phyloP scores from a whole-genome alignment of 2,329 filamentous ascomycete species.

The Dothidotthia symphoricarpi region DNA sequence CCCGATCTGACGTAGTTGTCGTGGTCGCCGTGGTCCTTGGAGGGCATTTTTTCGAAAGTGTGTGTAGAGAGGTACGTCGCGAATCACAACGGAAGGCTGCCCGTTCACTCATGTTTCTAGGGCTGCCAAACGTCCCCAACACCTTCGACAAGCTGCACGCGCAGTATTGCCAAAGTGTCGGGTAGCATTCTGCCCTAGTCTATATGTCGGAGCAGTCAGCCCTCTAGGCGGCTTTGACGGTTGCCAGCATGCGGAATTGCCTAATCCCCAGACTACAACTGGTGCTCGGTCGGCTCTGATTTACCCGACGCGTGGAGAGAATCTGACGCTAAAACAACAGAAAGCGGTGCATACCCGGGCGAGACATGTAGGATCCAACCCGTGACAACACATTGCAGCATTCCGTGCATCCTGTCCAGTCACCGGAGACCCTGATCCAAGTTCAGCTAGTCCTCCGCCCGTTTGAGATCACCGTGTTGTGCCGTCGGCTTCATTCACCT shows the following conservation, averaged over 20 bases:
- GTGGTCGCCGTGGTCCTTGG: constrained; percentile 18
- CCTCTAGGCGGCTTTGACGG: constrained; percentile 17
- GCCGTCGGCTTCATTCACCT: constrained; percentile 12
- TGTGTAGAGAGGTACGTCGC: constrained; percentile 7
- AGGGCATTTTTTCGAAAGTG: constrained; percentile 20
- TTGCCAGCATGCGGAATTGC: constrained; percentile 19
- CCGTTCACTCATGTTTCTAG: constrained; percentile 9
- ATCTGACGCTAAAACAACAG: too few relatives aligned
- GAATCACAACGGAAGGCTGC: constrained; percentile 7
- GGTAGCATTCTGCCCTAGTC: constrained; percentile 8
- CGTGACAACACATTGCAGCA: constrained; percentile 2
- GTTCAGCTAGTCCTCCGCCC: too few relatives aligned
- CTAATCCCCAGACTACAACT: too few relatives aligned
- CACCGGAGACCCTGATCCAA: too few relatives aligned
- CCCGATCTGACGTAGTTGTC: constrained; percentile 35
- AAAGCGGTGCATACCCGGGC: too few relatives aligned
- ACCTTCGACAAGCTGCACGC: constrained; percentile 7
- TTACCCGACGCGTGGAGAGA: too few relatives aligned
- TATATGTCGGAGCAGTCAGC: constrained; percentile 15
- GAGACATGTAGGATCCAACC: too few relatives aligned
- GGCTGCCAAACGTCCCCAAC: constrained; percentile 3
- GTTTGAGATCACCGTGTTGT: too few relatives aligned
- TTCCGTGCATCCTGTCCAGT: too few relatives aligned
- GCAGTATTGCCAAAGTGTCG: constrained; percentile 8
- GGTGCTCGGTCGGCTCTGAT: too few relatives aligned